Evolutionary conservation across 1,284 basidiomycete species (phyloP).

Genomic region (Retiboletus flavoniger): DNA sequence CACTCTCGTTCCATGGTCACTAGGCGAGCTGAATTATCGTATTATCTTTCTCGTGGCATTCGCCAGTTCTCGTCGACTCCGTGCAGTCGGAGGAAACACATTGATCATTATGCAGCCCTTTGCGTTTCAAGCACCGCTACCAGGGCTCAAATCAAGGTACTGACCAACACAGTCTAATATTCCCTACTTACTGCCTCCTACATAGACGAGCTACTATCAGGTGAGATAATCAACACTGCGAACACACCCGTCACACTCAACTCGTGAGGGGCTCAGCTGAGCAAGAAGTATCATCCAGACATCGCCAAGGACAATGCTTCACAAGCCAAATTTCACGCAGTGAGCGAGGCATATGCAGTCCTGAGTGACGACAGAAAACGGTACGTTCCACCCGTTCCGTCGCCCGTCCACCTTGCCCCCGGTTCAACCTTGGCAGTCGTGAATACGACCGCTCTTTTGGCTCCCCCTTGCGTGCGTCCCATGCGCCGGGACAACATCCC

Average conservation of each 20-base stretch:
- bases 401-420: background rate
- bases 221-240: slow-evolving; percentile 21
- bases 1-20: background rate
- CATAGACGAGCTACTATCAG: slow-evolving; percentile 48
- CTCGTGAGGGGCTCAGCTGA: slow-evolving; percentile 37
- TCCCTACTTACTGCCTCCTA: background rate
- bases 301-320: slow-evolving; percentile 41
- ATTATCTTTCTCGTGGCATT: background rate
- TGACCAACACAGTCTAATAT: background rate
- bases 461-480: slow-evolving; percentile 5
- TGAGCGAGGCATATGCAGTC: slow-evolving; percentile 50
- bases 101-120: slow-evolving; percentile 45
- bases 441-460: slow-evolving; percentile 31
- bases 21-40: background rate
- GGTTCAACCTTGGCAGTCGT: slow-evolving; percentile 20
- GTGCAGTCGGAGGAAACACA: slow-evolving; percentile 9
- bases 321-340: slow-evolving; percentile 44
- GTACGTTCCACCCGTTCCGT: slow-evolving; percentile 25
- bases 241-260: background rate
- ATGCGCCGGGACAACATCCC: slow-evolving; percentile 23
- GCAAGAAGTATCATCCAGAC: slow-evolving; percentile 52
- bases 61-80: slow-evolving; percentile 26
- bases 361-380: slow-evolving; percentile 48
- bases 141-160: slow-evolving; percentile 48
- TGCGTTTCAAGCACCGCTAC: slow-evolving; percentile 42